Percentiles rank a stretch among this genome's conserved stretches.
These are phyloP conservation scores for Pelargonium myrrhifolium DNA, from an alignment of 441 rosid genomes.

Conservation along the genomic window DNA sequence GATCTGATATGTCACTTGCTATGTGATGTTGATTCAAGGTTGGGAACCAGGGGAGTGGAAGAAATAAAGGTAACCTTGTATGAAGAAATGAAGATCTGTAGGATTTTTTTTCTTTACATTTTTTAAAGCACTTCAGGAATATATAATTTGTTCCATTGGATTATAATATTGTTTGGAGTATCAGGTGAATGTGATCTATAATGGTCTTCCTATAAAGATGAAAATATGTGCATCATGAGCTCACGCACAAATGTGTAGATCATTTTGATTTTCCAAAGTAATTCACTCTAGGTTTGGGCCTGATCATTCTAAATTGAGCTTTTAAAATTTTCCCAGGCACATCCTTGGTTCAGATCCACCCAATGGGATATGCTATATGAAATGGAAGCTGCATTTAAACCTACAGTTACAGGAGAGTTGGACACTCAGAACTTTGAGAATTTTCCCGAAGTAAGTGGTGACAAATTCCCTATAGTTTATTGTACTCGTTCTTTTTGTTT, in stretches of 20 bases:
- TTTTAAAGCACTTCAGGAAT: too few species aligned
- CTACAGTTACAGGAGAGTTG: constrained; percentile 84
- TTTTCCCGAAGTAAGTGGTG: constrained; percentile 75
- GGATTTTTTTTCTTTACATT: neutral
- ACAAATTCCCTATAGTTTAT: too few species aligned
- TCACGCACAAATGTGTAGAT: neutral
- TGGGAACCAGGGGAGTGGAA: constrained; percentile 84
- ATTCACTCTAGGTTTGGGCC: neutral
- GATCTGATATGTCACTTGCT: constrained; percentile 83
- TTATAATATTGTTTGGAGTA: neutral
- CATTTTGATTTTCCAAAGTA: neutral
- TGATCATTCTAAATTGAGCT: neutral
- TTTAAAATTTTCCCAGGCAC: constrained; percentile 45
- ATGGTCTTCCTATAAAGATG: neutral
- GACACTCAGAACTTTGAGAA: constrained; percentile 91
- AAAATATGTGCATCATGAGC: neutral
- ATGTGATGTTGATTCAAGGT: constrained; percentile 81
- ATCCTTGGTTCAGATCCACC: constrained; percentile 81
- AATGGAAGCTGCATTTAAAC: constrained; percentile 89
- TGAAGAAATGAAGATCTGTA: neutral
- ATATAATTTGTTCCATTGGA: neutral
- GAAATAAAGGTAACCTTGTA: constrained; percentile 61
- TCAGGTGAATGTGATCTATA: neutral
- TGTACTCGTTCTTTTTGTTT: neutral
- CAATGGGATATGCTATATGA: constrained; percentile 85